A percentile compares a stretch with the other conserved stretches of the same genome.
phyloP scores from a whole-genome alignment of 169 alveolate genomes.

The Cystoisospora suis region DNA sequence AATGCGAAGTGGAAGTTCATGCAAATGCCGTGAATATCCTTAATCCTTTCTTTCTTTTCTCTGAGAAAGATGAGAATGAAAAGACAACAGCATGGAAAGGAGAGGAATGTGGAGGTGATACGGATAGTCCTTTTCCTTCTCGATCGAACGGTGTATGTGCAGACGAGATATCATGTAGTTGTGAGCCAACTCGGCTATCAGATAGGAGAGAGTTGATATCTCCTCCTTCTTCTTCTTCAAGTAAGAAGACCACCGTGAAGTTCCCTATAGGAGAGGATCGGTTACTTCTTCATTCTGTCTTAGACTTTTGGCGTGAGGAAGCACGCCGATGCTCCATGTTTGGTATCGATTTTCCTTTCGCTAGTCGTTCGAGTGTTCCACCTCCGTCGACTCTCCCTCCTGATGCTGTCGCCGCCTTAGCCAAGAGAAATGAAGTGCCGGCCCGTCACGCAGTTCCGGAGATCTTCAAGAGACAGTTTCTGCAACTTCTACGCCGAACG shows the following conservation, averaged over 20 bases:
- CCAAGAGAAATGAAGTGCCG: neutral
- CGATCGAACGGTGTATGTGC: too few relatives aligned
- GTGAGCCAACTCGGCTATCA: too few relatives aligned
- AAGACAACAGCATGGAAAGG: too few relatives aligned
- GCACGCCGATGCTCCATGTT: conserved; percentile 43
- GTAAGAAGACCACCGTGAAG: too few relatives aligned
- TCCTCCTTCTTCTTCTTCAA: too few relatives aligned
- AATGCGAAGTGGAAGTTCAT: conserved; percentile 5
- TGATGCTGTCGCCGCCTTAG: conserved; percentile 4
- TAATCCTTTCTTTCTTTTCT: neutral
- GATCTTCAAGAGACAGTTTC: neutral
- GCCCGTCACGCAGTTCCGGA: conserved; percentile 23
- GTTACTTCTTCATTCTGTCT: conserved; percentile 11
- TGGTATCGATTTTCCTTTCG: conserved; percentile 33
- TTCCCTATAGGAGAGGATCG: neutral
- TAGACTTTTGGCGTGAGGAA: conserved; percentile 61
- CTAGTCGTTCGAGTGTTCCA: neutral
- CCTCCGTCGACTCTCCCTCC: conserved; percentile 30
- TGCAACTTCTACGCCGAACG: neutral
- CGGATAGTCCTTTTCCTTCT: too few relatives aligned
- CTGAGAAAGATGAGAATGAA: too few relatives aligned
- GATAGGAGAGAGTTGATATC: too few relatives aligned
- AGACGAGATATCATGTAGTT: too few relatives aligned
- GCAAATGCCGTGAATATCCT: neutral
- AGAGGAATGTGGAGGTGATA: too few relatives aligned